phyloP scores from a whole-genome alignment of 805 yeast genomes.

The Candida dajiaensis region DNA sequence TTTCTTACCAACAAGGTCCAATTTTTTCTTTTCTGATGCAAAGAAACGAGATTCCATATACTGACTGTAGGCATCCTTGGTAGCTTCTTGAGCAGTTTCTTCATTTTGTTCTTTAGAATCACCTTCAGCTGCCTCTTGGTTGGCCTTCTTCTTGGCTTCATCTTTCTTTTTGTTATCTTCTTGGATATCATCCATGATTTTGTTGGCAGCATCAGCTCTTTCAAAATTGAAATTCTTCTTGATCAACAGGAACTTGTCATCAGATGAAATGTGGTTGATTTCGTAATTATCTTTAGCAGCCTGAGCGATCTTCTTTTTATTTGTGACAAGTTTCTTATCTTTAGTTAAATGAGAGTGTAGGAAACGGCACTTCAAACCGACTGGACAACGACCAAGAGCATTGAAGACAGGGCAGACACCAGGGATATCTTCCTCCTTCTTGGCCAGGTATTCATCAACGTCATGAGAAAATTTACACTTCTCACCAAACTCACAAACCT shows the following conservation, averaged over 20 bases:
- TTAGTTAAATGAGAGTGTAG: constrained; percentile 59
- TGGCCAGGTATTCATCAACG: constrained; percentile 51
- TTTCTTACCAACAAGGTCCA: constrained; percentile 67
- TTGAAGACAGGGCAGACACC: constrained; percentile 82
- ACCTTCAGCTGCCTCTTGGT: constrained; percentile 23
- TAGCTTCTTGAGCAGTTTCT: constrained; percentile 18
- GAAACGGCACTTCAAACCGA: constrained; percentile 92
- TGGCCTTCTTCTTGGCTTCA: constrained; percentile 29
- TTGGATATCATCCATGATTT: constrained; percentile 58
- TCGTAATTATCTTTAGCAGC: constrained; percentile 41
- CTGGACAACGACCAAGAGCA: constrained; percentile 84
- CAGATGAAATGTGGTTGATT: constrained; percentile 52
- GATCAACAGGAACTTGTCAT: constrained; percentile 28
- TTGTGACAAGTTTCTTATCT: constrained; percentile 40
- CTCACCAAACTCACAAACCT: constrained; percentile 58
- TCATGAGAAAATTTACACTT: constrained; percentile 78
- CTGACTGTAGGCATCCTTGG: constrained; percentile 34
- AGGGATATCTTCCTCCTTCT: constrained; percentile 66
- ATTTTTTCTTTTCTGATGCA: constrained; percentile 72
- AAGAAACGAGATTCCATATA: constrained; percentile 75
- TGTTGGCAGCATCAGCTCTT: constrained; percentile 50
- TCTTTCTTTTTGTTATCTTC: constrained; percentile 31
- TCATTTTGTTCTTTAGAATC: constrained; percentile 16
- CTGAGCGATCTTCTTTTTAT: constrained; percentile 34
- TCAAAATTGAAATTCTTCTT: constrained; percentile 56